A percentile compares a stretch with the other conserved stretches of the same genome.
These are phyloP conservation scores for Elaeagnus macrophylla DNA, from an alignment of 306 rosid species.

Conservation along the genomic window DNA sequence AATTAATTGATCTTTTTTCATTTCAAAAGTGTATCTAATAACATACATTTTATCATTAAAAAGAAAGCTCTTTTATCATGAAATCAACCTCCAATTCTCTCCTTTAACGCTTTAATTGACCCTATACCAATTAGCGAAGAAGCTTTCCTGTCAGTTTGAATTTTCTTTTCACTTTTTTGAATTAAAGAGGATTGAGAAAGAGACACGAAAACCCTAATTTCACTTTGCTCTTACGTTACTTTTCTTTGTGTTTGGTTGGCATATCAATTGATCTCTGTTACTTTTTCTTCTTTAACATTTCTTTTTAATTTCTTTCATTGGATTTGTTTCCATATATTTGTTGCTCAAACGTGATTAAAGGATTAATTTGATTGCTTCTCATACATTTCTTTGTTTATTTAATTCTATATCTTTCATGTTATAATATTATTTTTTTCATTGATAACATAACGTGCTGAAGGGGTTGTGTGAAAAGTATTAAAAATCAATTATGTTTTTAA, in stretches of 20 bases:
- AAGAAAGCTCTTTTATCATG: too few relatives aligned
- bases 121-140: too few relatives aligned
- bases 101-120: too few relatives aligned
- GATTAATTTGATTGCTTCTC: neutral
- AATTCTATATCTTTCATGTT: neutral
- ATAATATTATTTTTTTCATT: neutral
- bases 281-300: neutral
- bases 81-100: too few relatives aligned
- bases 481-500: too few relatives aligned
- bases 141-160: neutral
- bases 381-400: neutral
- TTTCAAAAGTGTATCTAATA: too few relatives aligned
- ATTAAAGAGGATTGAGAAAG: neutral
- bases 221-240: constrained; percentile 29
- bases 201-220: neutral
- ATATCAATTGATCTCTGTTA: neutral
- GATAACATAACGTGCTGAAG: too few relatives aligned
- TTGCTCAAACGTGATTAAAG: neutral
- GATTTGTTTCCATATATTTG: neutral
- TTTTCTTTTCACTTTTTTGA: neutral
- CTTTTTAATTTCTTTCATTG: neutral
- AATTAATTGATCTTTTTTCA: too few relatives aligned
- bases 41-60: too few relatives aligned
- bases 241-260: neutral
- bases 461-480: too few relatives aligned